phyloP scores from a whole-genome alignment of 768 basidiomycete genomes.

The Rhodosporidiobolus odoratus region DNA sequence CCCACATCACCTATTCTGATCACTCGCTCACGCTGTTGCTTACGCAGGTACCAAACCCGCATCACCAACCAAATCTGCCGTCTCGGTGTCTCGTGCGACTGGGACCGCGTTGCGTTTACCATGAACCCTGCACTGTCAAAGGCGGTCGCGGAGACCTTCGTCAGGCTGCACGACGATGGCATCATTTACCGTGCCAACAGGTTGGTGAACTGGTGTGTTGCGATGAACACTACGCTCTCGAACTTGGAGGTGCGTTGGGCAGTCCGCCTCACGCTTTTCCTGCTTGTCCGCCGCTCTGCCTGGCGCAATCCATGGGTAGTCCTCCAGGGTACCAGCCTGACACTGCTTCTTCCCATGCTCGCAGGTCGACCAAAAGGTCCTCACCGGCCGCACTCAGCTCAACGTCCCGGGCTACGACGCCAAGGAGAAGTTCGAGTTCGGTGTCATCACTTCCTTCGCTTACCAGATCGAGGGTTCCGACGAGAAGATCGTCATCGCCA shows the following conservation, averaged over 20 bases:
- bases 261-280: not conserved
- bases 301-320: not conserved
- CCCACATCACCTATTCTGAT: not conserved
- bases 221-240: constrained; percentile 92
- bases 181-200: constrained; percentile 91
- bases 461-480: constrained; percentile 86
- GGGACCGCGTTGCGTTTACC: constrained; percentile 90
- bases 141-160: constrained; percentile 89
- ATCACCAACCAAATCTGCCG: constrained; percentile 84
- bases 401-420: constrained; percentile 87
- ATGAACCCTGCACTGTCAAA: constrained; percentile 81
- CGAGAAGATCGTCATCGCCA: constrained; percentile 86
- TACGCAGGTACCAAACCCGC: constrained; percentile 73
- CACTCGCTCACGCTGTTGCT: not conserved
- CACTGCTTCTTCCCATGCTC: not conserved
- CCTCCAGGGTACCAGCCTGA: not conserved
- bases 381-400: constrained; percentile 75
- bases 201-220: constrained; percentile 96
- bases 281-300: not conserved
- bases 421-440: constrained; percentile 97
- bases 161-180: constrained; percentile 81
- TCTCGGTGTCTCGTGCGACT: constrained; percentile 89
- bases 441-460: constrained; percentile 91
- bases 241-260: constrained; percentile 70
- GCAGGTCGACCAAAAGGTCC: constrained; percentile 85